Base-by-base conservation (phyloP, 1,139 yeast genomes). In the Yamadazyma conglobata region DNA sequence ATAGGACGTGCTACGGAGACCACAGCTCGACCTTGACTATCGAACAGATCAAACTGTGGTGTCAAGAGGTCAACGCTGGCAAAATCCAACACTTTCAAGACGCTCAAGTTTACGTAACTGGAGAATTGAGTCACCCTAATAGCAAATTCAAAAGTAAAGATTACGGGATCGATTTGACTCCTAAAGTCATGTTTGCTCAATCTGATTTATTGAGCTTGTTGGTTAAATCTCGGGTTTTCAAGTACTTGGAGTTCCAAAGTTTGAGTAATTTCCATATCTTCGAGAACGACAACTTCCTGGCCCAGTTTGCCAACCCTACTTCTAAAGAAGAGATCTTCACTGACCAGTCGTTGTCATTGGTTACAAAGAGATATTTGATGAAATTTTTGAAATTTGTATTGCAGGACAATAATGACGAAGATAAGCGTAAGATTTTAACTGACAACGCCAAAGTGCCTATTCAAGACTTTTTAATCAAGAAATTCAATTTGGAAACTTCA, bases 321-420 rank as follows among this genome's bases (percentile, higher is more conserved):
- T 54, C 70, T 15, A 89, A 88, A 52, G 95, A 91, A 56, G 96
- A 89, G 47, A 89, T 93, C 31, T 93, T 93, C 61, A 85, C 95
- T 19, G 91, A 87, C 57, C 91, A 88, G 53, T 70, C 86, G 6
- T 65, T 93, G 42, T 70, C 88, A 10, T 64, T 89, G 32, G 59
- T 77, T 37, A 78, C 94, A 7, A 91, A 91, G 55, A 76, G 98
- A 41, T 73, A 78, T 39, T 70, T 93, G 43, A 91, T 91, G 98
- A 83, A 81, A 57, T 89, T 91, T 55, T 77, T 91, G 57, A 91
- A 91, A 62, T 91, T 89, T 56, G 86, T 86, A 1, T 62, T 87
- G 30, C 59, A 58, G 34, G 81, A 79, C 47, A 81, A 82, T 70
- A 80, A 79, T 43, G 70, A 66, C 25, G 71, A 71, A 21, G 56